Evolutionary conservation across 1,284 basidiomycete species (phyloP).

Genomic region (Sanguinoderma infundibulare): DNA sequence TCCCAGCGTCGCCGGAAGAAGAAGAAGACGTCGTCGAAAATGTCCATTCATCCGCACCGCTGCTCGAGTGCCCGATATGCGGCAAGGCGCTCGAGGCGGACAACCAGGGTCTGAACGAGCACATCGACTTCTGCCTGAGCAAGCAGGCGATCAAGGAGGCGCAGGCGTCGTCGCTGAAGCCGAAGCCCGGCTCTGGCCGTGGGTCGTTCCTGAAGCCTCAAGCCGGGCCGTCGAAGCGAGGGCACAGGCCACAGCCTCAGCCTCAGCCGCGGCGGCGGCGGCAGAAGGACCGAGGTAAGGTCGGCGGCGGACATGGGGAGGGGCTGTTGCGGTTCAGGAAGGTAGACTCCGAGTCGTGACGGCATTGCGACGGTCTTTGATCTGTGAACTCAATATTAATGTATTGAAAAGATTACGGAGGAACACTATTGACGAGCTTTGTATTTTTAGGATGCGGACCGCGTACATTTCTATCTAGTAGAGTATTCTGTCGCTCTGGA

Average conservation of each 20-base stretch:
- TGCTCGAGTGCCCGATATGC: slow-evolving; percentile 68
- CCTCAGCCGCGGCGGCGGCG: too few species aligned
- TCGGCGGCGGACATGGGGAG: slow-evolving; percentile 2
- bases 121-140: slow-evolving; percentile 81
- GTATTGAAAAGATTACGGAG: not conserved
- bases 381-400: not conserved
- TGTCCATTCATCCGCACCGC: slow-evolving; percentile 4
- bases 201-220: not conserved
- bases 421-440: not conserved
- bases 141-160: slow-evolving; percentile 71
- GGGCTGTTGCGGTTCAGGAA: slow-evolving; percentile 15
- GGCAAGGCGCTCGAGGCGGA: slow-evolving; percentile 56
- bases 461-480: not conserved
- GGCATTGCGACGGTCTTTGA: not conserved
- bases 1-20: slow-evolving; percentile 3
- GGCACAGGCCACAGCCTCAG: slow-evolving; percentile 5
- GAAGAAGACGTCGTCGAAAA: slow-evolving; percentile 25
- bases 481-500: too few species aligned
- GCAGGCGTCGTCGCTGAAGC: slow-evolving; percentile 38
- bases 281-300: not conserved
- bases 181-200: not conserved
- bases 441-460: not conserved
- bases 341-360: not conserved
- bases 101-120: slow-evolving; percentile 72
- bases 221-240: not conserved